These are phyloP conservation scores for Elymus sibiricus DNA, from an alignment of 176 grass and related monocot species.

Conservation along the genomic window DNA sequence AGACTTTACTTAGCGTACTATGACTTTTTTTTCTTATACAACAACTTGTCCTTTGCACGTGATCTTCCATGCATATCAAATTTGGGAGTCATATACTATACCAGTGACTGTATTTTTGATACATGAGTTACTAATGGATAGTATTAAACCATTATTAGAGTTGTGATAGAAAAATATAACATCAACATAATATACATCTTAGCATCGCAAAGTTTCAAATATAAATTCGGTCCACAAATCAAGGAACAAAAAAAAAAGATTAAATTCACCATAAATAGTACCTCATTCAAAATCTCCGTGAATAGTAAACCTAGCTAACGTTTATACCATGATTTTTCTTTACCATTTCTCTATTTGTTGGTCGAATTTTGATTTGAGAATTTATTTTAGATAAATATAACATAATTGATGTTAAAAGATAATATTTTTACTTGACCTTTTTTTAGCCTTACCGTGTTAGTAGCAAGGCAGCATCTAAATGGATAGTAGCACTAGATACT, in stretches of 20 bases:
- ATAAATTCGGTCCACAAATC: neutral
- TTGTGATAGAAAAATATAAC: too few species aligned
- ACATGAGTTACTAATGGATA: neutral
- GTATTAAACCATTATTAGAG: neutral
- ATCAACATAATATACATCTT: too few species aligned
- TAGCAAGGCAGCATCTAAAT: neutral
- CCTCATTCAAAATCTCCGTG: neutral
- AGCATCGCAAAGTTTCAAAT: neutral
- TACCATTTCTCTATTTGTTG: neutral
- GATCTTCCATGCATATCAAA: neutral
- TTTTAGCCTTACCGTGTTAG: neutral
- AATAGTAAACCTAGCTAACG: neutral
- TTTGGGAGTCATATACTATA: neutral
- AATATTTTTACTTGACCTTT: neutral
- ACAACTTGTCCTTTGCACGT: conserved; percentile 10
- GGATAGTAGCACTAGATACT: neutral
- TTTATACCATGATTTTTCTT: neutral
- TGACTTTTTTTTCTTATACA: neutral
- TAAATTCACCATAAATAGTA: neutral
- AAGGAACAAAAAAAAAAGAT: neutral
- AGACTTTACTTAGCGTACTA: conserved; percentile 29
- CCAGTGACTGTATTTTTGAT: neutral
- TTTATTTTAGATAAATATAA: neutral
- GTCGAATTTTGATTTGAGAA: neutral
- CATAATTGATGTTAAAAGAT: neutral